Percentiles rank a stretch among this genome's conserved stretches.
phyloP scores from a whole-genome alignment of 2,329 filamentous ascomycete species.

The Tolypocladium nubicola region DNA sequence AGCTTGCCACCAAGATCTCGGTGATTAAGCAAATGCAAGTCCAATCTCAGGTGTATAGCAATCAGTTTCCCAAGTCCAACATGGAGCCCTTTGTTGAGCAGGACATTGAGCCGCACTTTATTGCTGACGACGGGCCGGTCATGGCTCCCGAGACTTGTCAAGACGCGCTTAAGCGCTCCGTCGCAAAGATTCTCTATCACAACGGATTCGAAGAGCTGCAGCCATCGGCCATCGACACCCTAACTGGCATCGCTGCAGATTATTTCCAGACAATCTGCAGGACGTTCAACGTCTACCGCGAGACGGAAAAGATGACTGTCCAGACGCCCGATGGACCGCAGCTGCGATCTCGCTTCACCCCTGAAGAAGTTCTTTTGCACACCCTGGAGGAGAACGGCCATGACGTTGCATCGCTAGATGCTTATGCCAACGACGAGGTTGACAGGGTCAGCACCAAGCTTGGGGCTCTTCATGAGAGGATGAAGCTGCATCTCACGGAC shows the following conservation, averaged over 20 bases:
- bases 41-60: constrained; percentile 93
- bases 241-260: constrained; percentile 80
- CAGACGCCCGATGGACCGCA: constrained; percentile 29
- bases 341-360: constrained; percentile 58
- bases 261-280: constrained; percentile 79
- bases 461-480: constrained; percentile 77
- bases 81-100: constrained; percentile 78
- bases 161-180: constrained; percentile 76
- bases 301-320: constrained; percentile 65
- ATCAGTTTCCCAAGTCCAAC: constrained; percentile 96
- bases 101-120: constrained; percentile 81
- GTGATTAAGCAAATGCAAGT: constrained; percentile 99
- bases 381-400: constrained; percentile 75
- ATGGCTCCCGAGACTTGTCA: constrained; percentile 77
- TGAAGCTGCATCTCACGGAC: constrained; percentile 89
- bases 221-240: constrained; percentile 80
- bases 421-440: constrained; percentile 87
- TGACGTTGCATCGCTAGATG: constrained; percentile 70
- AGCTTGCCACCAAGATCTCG: constrained; percentile 89
- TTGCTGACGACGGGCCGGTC: constrained; percentile 78
- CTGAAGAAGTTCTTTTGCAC: constrained; percentile 81
- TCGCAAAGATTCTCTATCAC: constrained; percentile 92
- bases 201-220: constrained; percentile 96
- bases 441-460: constrained; percentile 75
- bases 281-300: constrained; percentile 72